Evolutionary conservation across 768 basidiomycete species (phyloP).

Genomic region (Asterophora parasitica): DNA sequence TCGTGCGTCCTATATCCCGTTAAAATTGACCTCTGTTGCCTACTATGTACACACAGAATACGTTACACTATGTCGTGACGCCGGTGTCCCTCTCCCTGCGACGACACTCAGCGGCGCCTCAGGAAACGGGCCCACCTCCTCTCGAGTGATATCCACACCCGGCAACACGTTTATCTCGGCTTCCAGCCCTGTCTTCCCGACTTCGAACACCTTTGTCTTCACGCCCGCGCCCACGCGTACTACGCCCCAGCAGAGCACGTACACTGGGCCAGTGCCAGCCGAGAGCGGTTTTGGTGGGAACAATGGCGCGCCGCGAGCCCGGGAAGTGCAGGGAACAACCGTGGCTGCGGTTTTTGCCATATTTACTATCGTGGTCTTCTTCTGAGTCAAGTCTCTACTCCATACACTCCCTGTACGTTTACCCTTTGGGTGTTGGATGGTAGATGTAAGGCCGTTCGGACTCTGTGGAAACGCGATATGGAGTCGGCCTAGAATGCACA

Average conservation of each 20-base stretch:
- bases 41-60: not conserved
- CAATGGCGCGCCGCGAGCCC: constrained; percentile 1
- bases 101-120: constrained; percentile 11
- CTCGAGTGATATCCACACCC: not conserved
- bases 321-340: not conserved
- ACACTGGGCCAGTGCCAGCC: too few species aligned
- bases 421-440: too few species aligned
- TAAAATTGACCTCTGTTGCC: not conserved
- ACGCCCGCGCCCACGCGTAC: too few species aligned
- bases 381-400: too few species aligned
- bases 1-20: not conserved
- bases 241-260: too few species aligned
- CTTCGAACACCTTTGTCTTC: too few species aligned
- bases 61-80: constrained; percentile 3
- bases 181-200: not conserved
- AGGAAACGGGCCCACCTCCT: too few species aligned
- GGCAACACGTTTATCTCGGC: not conserved
- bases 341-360: constrained; percentile 1
- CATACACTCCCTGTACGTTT: too few species aligned
- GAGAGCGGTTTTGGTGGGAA: not conserved
- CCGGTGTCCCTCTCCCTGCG: constrained; percentile 9
- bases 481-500: too few species aligned
- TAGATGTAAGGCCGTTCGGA: too few species aligned
- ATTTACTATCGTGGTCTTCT: constrained; percentile 2
- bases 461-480: too few species aligned